Evolutionary conservation across 139 green algal species (phyloP).

Genomic region (Picochlorum costavermella): DNA sequence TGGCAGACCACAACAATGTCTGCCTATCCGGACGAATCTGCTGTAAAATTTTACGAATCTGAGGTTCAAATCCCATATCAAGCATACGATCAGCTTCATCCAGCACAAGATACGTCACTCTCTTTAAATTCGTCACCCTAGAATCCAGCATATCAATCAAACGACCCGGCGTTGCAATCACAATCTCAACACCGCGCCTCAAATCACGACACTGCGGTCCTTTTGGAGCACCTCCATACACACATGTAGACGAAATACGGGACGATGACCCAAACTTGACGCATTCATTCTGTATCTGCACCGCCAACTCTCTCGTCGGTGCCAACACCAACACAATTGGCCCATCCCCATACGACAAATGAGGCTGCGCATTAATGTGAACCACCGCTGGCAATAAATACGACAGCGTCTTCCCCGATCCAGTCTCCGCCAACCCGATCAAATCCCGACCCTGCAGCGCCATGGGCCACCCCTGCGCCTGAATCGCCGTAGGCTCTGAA

Average conservation of each 20-base stretch:
- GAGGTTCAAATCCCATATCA: conserved; percentile 91
- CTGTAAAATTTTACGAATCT: conserved; percentile 58
- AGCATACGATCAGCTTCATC: conserved; percentile 96
- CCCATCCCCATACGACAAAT: conserved; percentile 79
- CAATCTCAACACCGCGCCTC: conserved; percentile 69
- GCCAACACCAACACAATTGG: conserved; percentile 87
- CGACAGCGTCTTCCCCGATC: conserved; percentile 81
- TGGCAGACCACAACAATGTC: conserved; percentile 93
- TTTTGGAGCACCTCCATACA: conserved; percentile 84
- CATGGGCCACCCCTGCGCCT: conserved; percentile 86
- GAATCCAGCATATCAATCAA: conserved; percentile 80
- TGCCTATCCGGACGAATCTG: conserved; percentile 80
- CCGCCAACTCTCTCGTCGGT: conserved; percentile 86
- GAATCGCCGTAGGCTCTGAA: conserved; percentile 75
- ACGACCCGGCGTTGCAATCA: conserved; percentile 83
- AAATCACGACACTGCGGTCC: conserved; percentile 50
- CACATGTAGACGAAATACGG: conserved; percentile 81
- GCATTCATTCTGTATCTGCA: conserved; percentile 89
- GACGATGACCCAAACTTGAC: conserved; percentile 80
- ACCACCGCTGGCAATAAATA: conserved; percentile 83
- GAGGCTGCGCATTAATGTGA: conserved; percentile 91
- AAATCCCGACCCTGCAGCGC: conserved; percentile 75
- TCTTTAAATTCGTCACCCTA: conserved; percentile 54
- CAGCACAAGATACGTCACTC: conserved; percentile 84
- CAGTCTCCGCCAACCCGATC: conserved; percentile 81